Conservation (phyloP, 345 rosid species). For the Bruguiera parviflora region DNA sequence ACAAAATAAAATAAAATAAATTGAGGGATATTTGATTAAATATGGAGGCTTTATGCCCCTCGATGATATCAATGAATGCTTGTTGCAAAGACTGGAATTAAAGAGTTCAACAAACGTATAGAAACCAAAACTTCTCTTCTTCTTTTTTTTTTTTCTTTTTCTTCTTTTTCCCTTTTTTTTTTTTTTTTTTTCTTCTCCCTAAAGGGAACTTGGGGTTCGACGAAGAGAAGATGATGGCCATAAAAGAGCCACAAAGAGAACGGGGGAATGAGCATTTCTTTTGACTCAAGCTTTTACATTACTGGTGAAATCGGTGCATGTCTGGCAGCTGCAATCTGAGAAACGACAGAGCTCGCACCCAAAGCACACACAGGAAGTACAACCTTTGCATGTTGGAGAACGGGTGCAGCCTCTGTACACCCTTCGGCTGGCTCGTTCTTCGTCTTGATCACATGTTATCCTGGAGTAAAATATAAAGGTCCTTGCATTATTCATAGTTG, state of each 20-base stretch:
- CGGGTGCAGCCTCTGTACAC: slow-evolving; percentile 82
- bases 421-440: slow-evolving; percentile 75
- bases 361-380: slow-evolving; percentile 96
- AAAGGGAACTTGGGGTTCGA: neutral
- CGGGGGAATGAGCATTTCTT: neutral
- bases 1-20: slow-evolving; percentile 6
- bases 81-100: slow-evolving; percentile 20
- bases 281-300: slow-evolving; percentile 47
- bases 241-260: slow-evolving; percentile 4
- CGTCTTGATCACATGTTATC: slow-evolving; percentile 64
- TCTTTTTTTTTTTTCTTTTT: neutral
- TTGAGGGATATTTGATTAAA: slow-evolving; percentile 21
- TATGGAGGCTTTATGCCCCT: slow-evolving; percentile 15
- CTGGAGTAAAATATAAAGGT: slow-evolving; percentile 34
- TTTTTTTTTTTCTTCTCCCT: neutral
- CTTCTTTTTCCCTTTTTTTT: too few species aligned
- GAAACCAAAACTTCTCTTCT: neutral
- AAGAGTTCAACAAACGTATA: slow-evolving; percentile 13
- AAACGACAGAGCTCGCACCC: slow-evolving; percentile 89
- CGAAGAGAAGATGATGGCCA: slow-evolving; percentile 17
- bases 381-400: slow-evolving; percentile 83
- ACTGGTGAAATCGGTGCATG: slow-evolving; percentile 79
- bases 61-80: slow-evolving; percentile 20
- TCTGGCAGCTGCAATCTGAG: slow-evolving; percentile 91
- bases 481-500: neutral